Evolutionary conservation across 768 basidiomycete species (phyloP), one percentile per base, ranked within the genome.

Genomic region (Lyophyllum atratum): DNA sequence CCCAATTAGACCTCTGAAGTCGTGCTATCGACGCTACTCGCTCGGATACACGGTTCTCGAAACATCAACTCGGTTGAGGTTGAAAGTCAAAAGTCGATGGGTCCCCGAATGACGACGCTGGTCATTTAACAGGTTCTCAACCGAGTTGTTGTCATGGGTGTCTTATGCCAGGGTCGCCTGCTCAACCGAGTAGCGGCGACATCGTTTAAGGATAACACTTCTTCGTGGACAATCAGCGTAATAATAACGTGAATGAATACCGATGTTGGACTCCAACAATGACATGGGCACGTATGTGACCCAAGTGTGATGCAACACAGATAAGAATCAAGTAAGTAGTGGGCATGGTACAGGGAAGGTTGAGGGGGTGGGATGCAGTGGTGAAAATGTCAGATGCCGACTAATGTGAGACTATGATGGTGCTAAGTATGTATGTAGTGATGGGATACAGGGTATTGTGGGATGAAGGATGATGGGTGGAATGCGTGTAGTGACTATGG

Each of bases 391-490:
- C 54, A 49, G 39, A 55, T 49, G 54, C 54, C 19, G 45, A 47
- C 7, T 55, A 55, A 42, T 55, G 54, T n/a, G 54, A 49, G 47
- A 55, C 26, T 55, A 55, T 55, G 47, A 19, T 34, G 19, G 44
- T 43, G 40, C 7, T 54, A 43, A 33, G 44, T 54, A 45, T 51
- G 43, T 46, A 46, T 44, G 26, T 15, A 25, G 14, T 15, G 19
- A 44, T 2, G 24, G 51, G 39, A 54, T 57, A 55, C 49, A 49
- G 39, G 55, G 26, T 43, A 33, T 49, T 4, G 39, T 56, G 44
- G 29, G 52, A 40, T 43, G 19, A 31, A 26, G 21, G 33, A 47
- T 9, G 44, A n/a, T 46, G 49, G 3, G 25, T 46, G 15, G 19
- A 6, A 34, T 29, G 50, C 28, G 56, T 57, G 45, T 28, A 37